Base-by-base conservation (phyloP, 73 alveolate genomes). In the Uronychia setigera region DNA sequence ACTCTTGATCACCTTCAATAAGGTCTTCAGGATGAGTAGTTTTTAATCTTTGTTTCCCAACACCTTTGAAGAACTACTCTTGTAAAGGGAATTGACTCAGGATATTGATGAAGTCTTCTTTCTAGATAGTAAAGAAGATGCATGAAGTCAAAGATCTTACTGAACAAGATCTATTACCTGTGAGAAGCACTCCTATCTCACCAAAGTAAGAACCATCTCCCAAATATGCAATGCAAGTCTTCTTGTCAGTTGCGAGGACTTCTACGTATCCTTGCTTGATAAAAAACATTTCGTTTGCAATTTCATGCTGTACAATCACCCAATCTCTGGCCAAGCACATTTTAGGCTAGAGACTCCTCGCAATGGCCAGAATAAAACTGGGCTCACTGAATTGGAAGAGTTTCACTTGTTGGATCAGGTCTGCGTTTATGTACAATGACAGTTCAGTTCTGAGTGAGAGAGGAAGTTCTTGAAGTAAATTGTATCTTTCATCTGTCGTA, bases 161-260 rank as follows among this genome's bases (percentile, higher is more conserved):
- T 26, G 88, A 46, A 60, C 85, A 84, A 29, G 97, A 60, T 34
- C 97, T 83, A 0, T 27, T 76, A 19, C 35, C 67, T 1, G 93
- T 88, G 25, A 92, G 34, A 1, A 92, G 80, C 26, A 92, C 81
- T 0, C 97, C 97, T 27, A 92, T 90, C 35, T 92, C 97, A 58
- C 97, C 97, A 75, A 92, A 92, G 80, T 80, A 92, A 31, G 86
- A 32, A 0, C 97, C 97, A 75, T 88, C 88, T 34, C 81, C 74
- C 81, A 89, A 30, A 33, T 76, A 80, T 19, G 95, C 94, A 31
- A 92, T 92, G 30, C 57, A 57, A 0, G 90, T 86, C 32, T 83
- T 13, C 31, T 80, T 81, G 80, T 92, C 93, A 35, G 92, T 86
- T 25, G 95, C 88, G 14, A 89, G 35, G n/a, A 92, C 86, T 30